Conservation (phyloP, 352 stramenopile species). For the Phytophthora vignae region DNA sequence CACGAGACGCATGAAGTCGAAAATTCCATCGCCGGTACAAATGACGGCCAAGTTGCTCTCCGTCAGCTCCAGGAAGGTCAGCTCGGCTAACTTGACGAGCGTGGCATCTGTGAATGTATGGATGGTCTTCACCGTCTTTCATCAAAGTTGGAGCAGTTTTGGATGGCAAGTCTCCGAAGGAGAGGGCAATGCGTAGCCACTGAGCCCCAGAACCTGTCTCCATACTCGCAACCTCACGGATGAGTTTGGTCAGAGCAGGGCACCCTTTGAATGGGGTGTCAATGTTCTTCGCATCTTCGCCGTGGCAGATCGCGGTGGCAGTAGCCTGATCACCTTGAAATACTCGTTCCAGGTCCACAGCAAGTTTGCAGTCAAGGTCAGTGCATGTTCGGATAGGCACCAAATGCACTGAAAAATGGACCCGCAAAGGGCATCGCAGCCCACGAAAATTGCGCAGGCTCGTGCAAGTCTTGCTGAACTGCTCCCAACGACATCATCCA, state of each 20-base stretch:
- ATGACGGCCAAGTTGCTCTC: too few relatives aligned
- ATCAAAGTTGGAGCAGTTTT: too few relatives aligned
- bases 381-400: conserved; percentile 35
- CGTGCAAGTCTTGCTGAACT: conserved; percentile 32
- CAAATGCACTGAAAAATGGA: conserved; percentile 43
- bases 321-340: conserved; percentile 12
- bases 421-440: conserved; percentile 35
- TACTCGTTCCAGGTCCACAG: conserved; percentile 48
- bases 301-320: conserved; percentile 7
- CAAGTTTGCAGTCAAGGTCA: conserved; percentile 38
- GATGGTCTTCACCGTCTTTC: too few relatives aligned
- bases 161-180: conserved; percentile 21
- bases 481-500: conserved; percentile 28
- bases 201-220: conserved; percentile 36
- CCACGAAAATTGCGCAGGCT: conserved; percentile 36
- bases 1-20: too few relatives aligned
- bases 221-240: conserved; percentile 36
- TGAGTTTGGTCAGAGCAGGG: conserved; percentile 33
- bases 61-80: too few relatives aligned
- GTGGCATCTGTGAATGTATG: too few relatives aligned
- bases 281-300: conserved; percentile 21
- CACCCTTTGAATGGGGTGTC: conserved; percentile 24
- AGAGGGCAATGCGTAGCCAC: conserved; percentile 25
- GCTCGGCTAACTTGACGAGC: too few relatives aligned
- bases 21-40: too few relatives aligned